A percentile compares a stretch with the other conserved stretches of the same genome.
Conservation (phyloP, 352 stramenopile genomes). For the Discostella stelligera region DNA sequence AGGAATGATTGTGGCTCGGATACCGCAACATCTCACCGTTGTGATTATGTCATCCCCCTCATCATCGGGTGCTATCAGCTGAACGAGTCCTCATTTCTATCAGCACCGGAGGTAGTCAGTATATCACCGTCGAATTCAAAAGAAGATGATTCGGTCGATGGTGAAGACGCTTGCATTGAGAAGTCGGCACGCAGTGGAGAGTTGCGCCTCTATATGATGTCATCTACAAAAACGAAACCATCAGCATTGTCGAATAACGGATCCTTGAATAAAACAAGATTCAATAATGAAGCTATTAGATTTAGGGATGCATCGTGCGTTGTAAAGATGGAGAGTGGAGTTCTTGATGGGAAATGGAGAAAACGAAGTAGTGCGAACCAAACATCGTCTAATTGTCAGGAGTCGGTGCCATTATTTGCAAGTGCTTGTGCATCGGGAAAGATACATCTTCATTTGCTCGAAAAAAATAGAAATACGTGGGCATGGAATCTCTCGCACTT, state of each 20-base stretch:
- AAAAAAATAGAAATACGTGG: constrained; percentile 10
- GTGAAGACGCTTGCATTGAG: not conserved
- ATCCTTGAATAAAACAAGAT: constrained; percentile 15
- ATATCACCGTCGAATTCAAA: not conserved
- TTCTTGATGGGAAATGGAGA: constrained; percentile 79
- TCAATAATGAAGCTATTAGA: constrained; percentile 6
- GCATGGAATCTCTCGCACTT: constrained; percentile 50
- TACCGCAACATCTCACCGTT: not conserved
- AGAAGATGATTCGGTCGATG: constrained; percentile 4
- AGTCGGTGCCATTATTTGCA: constrained; percentile 48
- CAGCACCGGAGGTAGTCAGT: constrained; percentile 22
- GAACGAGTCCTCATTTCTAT: constrained; percentile 48
- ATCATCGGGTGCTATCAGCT: constrained; percentile 77
- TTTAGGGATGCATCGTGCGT: constrained; percentile 27
- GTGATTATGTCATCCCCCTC: constrained; percentile 40
- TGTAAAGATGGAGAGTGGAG: constrained; percentile 43
- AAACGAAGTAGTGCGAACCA: not conserved
- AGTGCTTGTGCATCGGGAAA: constrained; percentile 67
- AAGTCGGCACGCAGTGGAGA: constrained; percentile 32
- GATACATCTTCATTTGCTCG: constrained; percentile 53
- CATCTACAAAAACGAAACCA: constrained; percentile 19
- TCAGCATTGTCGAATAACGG: not conserved
- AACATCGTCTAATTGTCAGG: not conserved
- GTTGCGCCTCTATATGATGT: constrained; percentile 42
- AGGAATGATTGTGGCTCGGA: not conserved